Evolutionary conservation across 1,284 basidiomycete genomes (phyloP), one percentile per base, ranked within the genome.

Genomic region (Trametes sp.): DNA sequence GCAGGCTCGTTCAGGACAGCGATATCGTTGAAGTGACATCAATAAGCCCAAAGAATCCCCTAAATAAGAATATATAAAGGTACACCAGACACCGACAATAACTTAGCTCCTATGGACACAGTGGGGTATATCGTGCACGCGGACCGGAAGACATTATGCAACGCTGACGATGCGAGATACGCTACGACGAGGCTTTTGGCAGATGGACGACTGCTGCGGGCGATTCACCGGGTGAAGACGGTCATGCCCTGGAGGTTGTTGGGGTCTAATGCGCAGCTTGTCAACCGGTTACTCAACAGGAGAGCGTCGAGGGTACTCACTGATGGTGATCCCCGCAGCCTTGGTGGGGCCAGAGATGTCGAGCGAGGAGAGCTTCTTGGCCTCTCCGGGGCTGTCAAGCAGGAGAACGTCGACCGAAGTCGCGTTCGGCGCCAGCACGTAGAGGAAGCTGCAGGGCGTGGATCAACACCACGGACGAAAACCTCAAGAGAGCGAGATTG

Each of bases 191-290:
- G 38, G 26, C 21, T 44, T 13, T 38, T 9, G 16, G 31, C 10
- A n/a, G 19, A 11, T 24, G 7, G 33, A 26, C 10, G 31, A 38
- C 28, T 35, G 28, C 38, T 36, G 23, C n/a, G 46, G 9, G 46
- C 28, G 29, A 9, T 53, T 71, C 72, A 69, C 77, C 68, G 65
- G 77, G 79, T 33, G 76, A 73, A 46, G 38, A 57, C 59, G 26
- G 80, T 75, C 79, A 81, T 79, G 54, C 81, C 81, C 65, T 82
- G 80, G 26, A 82, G 64, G 67, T 81, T 80, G 63, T 73, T 73
- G 10, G 73, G 67, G 69, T 73, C 80, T 80, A 45, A n/a, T 24
- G 28, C 48, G 19, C 31, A 35, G 19, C n/a, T 23, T 4, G 62
- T 57, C 38, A 46, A 42, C 48, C 19, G 21, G 42, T 44, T 8